These are phyloP conservation scores for Starmerella apis DNA, from an alignment of 805 yeast genomes.

Conservation along the genomic window DNA sequence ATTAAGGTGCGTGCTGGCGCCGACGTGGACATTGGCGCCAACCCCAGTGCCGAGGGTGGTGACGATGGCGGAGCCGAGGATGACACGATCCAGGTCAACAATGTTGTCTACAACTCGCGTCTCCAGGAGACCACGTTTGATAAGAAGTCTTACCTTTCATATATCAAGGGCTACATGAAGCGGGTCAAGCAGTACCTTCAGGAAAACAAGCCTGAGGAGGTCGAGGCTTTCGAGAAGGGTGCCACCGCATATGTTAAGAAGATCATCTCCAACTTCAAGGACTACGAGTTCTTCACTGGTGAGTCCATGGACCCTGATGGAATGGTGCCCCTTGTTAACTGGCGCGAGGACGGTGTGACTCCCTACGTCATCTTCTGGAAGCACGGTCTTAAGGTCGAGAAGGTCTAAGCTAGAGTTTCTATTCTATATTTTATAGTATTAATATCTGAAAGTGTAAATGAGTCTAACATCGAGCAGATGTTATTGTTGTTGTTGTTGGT, in stretches of 20 bases:
- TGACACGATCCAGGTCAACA: constrained; percentile 90
- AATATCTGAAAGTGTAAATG: background rate
- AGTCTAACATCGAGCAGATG: background rate
- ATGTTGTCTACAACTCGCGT: constrained; percentile 97
- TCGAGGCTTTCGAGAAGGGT: constrained; percentile 91
- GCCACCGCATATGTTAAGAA: constrained; percentile 94
- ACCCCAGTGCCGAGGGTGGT: constrained; percentile 97
- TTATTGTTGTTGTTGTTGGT: too few relatives aligned
- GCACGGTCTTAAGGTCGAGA: constrained; percentile 86
- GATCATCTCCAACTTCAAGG: constrained; percentile 88
- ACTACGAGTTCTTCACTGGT: constrained; percentile 99
- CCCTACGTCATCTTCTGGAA: constrained; percentile 98
- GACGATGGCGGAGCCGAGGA: constrained; percentile 74
- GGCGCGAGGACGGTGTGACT: constrained; percentile 99
- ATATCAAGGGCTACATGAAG: constrained; percentile 99
- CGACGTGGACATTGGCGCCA: constrained; percentile 97
- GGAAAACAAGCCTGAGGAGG: constrained; percentile 79
- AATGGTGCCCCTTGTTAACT: constrained; percentile 94
- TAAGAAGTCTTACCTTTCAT: constrained; percentile 93
- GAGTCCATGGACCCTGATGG: constrained; percentile 99
- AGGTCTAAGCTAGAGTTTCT: constrained; percentile 51
- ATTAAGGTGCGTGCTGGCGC: constrained; percentile 73
- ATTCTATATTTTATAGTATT: background rate
- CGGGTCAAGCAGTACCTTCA: constrained; percentile 79
- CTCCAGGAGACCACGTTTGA: constrained; percentile 91